These are phyloP conservation scores for Apiospora marii DNA, from an alignment of 2,329 filamentous ascomycete species.

Conservation along the genomic window DNA sequence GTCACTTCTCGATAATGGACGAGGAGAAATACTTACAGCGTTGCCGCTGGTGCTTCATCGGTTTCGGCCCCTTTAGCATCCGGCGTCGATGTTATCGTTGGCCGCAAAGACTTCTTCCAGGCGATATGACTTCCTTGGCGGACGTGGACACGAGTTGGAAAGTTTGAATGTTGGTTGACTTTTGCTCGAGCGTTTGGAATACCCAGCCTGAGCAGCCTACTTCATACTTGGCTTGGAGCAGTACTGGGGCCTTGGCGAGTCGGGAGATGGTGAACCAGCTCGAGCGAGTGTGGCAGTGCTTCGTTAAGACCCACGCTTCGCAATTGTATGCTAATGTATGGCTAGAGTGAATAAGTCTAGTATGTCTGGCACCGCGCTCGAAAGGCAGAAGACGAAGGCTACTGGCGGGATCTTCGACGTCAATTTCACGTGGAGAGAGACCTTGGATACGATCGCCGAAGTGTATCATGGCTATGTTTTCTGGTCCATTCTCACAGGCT, in stretches of 20 bases:
- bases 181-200: neutral
- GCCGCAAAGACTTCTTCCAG: neutral
- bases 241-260: neutral
- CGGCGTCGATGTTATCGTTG: neutral
- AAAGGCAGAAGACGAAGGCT: conserved; percentile 82
- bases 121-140: neutral
- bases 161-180: neutral
- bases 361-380: conserved; percentile 59
- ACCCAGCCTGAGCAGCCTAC: neutral
- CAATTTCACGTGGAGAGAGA: conserved; percentile 75
- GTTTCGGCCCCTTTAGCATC: neutral
- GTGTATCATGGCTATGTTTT: conserved; percentile 96
- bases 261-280: neutral
- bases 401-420: conserved; percentile 74
- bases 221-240: neutral
- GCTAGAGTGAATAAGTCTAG: conserved; percentile 54
- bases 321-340: conserved; percentile 21
- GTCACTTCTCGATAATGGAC: neutral
- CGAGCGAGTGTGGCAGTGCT: conserved; percentile 20
- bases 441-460: conserved; percentile 84
- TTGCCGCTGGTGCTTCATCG: neutral
- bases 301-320: neutral
- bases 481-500: conserved; percentile 91
- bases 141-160: neutral
- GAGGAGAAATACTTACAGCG: neutral